Evolutionary conservation across 805 yeast genomes (phyloP).

Genomic region (Ogataea trehalophila): DNA sequence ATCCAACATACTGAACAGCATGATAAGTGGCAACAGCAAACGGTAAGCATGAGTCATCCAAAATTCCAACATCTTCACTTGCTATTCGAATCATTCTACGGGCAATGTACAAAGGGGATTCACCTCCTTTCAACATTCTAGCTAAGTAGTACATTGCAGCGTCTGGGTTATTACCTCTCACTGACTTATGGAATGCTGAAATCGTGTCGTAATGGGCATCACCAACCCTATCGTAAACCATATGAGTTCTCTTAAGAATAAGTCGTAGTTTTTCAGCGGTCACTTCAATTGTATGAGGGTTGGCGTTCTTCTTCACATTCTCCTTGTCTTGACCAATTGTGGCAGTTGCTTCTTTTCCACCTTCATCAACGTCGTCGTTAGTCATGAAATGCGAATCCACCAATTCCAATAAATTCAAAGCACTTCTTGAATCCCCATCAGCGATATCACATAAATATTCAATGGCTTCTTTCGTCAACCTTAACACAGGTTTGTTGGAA

Average conservation of each 20-base stretch:
- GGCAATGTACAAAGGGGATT: slow-evolving; percentile 84
- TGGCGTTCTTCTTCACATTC: slow-evolving; percentile 3
- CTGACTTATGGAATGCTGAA: slow-evolving; percentile 90
- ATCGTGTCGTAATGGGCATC: slow-evolving; percentile 94
- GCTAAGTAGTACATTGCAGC: slow-evolving; percentile 86
- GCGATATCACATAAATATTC: slow-evolving; percentile 68
- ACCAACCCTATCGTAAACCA: slow-evolving; percentile 79
- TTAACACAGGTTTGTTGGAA: slow-evolving; percentile 43
- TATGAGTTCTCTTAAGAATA: slow-evolving; percentile 44
- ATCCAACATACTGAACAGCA: slow-evolving; percentile 83
- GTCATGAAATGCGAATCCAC: slow-evolving; percentile 47
- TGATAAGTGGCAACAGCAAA: slow-evolving; percentile 83
- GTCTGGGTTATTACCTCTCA: slow-evolving; percentile 85
- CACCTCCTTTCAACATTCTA: slow-evolving; percentile 89
- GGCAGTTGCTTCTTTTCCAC: not conserved
- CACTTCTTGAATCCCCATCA: slow-evolving; percentile 86
- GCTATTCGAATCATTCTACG: slow-evolving; percentile 93
- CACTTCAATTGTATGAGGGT: slow-evolving; percentile 32
- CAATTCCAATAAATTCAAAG: slow-evolving; percentile 75
- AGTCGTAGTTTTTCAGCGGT: slow-evolving; percentile 34
- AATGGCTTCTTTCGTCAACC: slow-evolving; percentile 51
- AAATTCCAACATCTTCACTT: slow-evolving; percentile 86
- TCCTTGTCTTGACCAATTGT: slow-evolving; percentile 7
- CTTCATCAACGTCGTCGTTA: slow-evolving; percentile 6
- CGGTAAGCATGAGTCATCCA: slow-evolving; percentile 80